These are phyloP conservation scores for Omphalotus olearius DNA, from an alignment of 1,284 basidiomycete species.

Conservation along the genomic window DNA sequence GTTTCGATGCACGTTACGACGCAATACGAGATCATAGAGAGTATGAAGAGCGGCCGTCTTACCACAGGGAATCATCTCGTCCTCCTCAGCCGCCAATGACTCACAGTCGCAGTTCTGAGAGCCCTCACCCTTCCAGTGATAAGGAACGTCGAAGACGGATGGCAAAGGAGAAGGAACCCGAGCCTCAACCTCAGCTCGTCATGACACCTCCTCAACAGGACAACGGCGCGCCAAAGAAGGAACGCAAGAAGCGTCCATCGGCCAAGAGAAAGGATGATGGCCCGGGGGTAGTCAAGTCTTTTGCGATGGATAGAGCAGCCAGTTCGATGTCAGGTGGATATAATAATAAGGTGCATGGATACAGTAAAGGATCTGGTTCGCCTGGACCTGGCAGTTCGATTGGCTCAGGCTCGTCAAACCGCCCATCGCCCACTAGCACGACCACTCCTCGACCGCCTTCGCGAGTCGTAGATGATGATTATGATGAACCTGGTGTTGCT, in stretches of 20 bases:
- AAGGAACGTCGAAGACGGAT: slow-evolving; percentile 23
- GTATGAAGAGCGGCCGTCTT: slow-evolving; percentile 21
- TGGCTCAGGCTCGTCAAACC: slow-evolving; percentile 56
- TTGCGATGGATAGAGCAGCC: slow-evolving; percentile 15
- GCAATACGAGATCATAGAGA: slow-evolving; percentile 31
- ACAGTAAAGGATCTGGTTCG: slow-evolving; percentile 36
- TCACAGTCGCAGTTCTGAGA: slow-evolving; percentile 34
- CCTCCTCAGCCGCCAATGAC: slow-evolving; percentile 26
- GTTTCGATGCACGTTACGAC: slow-evolving; percentile 39
- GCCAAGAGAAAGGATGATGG: slow-evolving; percentile 34
- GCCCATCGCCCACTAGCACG: slow-evolving; percentile 64
- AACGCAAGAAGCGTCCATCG: slow-evolving; percentile 30
- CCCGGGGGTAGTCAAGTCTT: slow-evolving; percentile 1
- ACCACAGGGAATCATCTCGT: background rate
- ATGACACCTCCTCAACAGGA: slow-evolving; percentile 9
- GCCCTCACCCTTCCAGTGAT: slow-evolving; percentile 27
- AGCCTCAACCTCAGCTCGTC: slow-evolving; percentile 14
- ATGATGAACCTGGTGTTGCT: slow-evolving; percentile 69
- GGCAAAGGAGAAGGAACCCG: slow-evolving; percentile 23
- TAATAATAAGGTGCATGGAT: slow-evolving; percentile 19
- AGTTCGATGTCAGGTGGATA: slow-evolving; percentile 15
- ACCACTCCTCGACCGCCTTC: slow-evolving; percentile 50
- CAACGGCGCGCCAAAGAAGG: slow-evolving; percentile 26
- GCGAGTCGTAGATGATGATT: slow-evolving; percentile 75
- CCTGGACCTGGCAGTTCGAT: slow-evolving; percentile 60